These are phyloP conservation scores for Diaporthe sp. DNA, from an alignment of 2,329 filamentous ascomycete genomes.

Conservation along the genomic window DNA sequence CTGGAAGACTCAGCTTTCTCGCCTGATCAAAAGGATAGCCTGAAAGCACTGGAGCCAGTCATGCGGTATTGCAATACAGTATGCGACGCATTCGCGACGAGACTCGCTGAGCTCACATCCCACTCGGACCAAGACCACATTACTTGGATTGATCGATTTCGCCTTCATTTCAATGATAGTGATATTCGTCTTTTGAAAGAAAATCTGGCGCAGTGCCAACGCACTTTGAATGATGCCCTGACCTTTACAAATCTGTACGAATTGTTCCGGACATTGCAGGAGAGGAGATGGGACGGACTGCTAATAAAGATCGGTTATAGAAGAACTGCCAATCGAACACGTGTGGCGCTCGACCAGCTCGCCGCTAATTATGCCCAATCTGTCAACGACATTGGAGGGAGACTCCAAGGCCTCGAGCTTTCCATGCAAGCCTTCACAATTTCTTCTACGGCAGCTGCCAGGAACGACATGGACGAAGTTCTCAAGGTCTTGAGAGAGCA, in stretches of 20 bases:
- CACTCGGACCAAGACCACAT: constrained; percentile 12
- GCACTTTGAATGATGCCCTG: constrained; percentile 9
- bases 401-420: background rate
- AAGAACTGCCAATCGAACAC: constrained; percentile 11
- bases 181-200: constrained; percentile 16
- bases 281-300: background rate
- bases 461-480: background rate
- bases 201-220: constrained; percentile 22
- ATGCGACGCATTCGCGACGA: background rate
- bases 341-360: constrained; percentile 1
- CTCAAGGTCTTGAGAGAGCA: constrained; percentile 4
- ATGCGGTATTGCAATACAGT: background rate
- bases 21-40: constrained; percentile 1
- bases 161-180: constrained; percentile 17
- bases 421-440: background rate
- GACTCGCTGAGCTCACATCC: constrained; percentile 6
- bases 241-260: constrained; percentile 21
- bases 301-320: background rate
- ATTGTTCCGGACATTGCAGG: background rate
- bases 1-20: background rate
- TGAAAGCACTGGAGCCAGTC: constrained; percentile 9
- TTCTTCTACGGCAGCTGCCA: background rate
- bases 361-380: constrained; percentile 9
- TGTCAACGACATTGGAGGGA: constrained; percentile 7
- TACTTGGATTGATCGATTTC: constrained; percentile 13